These are phyloP conservation scores for Penicillium rolfsii DNA, from an alignment of 2,329 filamentous ascomycete species.

Conservation along the genomic window DNA sequence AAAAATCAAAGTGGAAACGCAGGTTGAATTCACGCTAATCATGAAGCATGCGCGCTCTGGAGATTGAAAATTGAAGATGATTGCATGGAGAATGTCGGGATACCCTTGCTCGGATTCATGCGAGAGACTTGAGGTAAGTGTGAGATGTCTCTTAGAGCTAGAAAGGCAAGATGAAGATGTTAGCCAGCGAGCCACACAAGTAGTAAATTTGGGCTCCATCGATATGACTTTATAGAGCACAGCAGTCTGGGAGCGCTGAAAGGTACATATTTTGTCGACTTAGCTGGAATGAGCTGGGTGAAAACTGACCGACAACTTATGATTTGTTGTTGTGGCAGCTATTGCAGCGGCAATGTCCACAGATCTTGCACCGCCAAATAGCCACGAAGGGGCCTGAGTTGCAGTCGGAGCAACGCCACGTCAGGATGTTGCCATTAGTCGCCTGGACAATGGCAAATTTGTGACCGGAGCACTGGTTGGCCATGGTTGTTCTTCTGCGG, in stretches of 20 bases:
- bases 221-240: not conserved
- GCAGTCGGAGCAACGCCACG: constrained; percentile 50
- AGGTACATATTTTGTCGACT: not conserved
- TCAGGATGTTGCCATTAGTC: constrained; percentile 48
- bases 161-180: not conserved
- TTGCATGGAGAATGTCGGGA: constrained; percentile 8
- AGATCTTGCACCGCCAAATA: constrained; percentile 50
- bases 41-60: not conserved
- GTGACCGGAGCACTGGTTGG: constrained; percentile 46
- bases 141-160: constrained; percentile 2
- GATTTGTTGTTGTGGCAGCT: constrained; percentile 44
- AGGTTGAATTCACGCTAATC: not conserved
- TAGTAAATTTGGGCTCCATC: not conserved
- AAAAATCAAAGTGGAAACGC: constrained; percentile 5
- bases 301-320: constrained; percentile 17
- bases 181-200: not conserved
- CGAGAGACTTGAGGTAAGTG: constrained; percentile 12
- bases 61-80: not conserved
- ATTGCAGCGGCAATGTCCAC: constrained; percentile 47
- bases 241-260: not conserved
- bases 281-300: not conserved
- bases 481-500: constrained; percentile 32
- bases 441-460: constrained; percentile 45
- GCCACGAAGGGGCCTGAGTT: constrained; percentile 47
- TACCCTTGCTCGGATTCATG: constrained; percentile 22